A percentile compares a stretch with the other conserved stretches of the same genome.
These are phyloP conservation scores for Cenchrus fungigraminus DNA, from an alignment of 176 grass and related monocot species.

Conservation along the genomic window DNA sequence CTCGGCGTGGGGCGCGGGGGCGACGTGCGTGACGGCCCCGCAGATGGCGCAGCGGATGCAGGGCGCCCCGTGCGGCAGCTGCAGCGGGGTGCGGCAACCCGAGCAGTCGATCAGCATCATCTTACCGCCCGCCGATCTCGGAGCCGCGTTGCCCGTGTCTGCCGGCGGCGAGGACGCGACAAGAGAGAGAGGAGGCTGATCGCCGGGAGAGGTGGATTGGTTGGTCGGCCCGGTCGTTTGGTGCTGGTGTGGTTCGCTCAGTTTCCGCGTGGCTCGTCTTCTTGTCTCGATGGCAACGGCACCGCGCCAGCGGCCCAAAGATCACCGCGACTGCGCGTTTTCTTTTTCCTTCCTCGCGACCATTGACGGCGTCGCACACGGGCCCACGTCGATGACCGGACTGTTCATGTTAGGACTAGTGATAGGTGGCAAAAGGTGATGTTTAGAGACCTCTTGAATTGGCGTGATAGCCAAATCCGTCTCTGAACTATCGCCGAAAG, in stretches of 20 bases:
- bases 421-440: too few species aligned
- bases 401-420: too few species aligned
- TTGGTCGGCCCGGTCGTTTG: slow-evolving; percentile 11
- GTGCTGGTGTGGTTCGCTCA: neutral
- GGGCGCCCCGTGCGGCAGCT: slow-evolving; percentile 78
- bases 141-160: slow-evolving; percentile 10
- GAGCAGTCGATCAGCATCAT: slow-evolving; percentile 93
- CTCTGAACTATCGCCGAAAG: too few species aligned
- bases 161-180: neutral
- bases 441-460: too few species aligned
- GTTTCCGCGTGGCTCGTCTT: neutral
- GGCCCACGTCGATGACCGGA: too few species aligned
- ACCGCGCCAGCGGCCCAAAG: neutral
- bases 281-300: neutral
- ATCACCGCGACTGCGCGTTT: neutral
- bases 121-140: slow-evolving; percentile 38
- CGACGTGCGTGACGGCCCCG: slow-evolving; percentile 73
- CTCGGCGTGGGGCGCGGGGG: slow-evolving; percentile 25
- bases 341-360: neutral
- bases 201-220: slow-evolving; percentile 27
- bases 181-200: neutral
- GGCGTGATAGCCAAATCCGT: too few species aligned
- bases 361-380: neutral
- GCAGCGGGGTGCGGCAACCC: slow-evolving; percentile 77
- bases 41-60: slow-evolving; percentile 91